Conservation (phyloP, 1,284 basidiomycete species). For the Neotropicomus parvogracilis region DNA sequence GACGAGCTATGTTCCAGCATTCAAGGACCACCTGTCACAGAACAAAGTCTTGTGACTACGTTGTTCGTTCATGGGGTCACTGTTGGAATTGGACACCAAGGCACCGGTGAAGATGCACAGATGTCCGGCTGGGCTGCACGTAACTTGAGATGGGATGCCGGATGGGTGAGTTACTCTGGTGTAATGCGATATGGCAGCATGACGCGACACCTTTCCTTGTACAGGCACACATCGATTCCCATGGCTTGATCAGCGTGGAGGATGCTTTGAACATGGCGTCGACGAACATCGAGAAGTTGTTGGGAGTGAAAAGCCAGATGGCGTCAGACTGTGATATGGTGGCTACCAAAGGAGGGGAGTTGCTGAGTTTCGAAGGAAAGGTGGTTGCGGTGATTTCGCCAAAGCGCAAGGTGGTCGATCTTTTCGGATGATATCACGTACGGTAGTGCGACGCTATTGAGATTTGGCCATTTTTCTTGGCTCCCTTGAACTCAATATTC, state of each 20-base stretch:
- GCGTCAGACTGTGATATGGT: constrained; percentile 44
- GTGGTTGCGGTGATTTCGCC: constrained; percentile 44
- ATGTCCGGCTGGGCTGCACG: constrained; percentile 48
- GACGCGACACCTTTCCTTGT: not conserved
- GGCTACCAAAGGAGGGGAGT: constrained; percentile 43
- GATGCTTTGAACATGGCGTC: constrained; percentile 27
- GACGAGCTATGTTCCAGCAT: constrained; percentile 33
- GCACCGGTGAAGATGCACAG: constrained; percentile 22
- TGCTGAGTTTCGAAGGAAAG: constrained; percentile 45
- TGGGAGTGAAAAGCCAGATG: constrained; percentile 38
- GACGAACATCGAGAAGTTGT: constrained; percentile 47
- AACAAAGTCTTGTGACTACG: constrained; percentile 59
- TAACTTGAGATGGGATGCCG: constrained; percentile 57
- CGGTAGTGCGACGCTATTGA: too few species aligned
- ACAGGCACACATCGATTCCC: constrained; percentile 22
- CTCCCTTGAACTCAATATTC: too few species aligned
- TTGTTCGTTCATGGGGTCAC: constrained; percentile 67
- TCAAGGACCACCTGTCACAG: constrained; percentile 71
- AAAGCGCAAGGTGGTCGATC: constrained; percentile 30
- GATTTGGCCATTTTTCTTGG: too few species aligned
- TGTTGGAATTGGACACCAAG: constrained; percentile 62
- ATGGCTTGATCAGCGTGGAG: constrained; percentile 22
- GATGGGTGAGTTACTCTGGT: constrained; percentile 17
- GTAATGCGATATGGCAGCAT: not conserved
- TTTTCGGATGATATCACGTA: constrained; percentile 18